These are phyloP conservation scores for Pichia sp. DNA, from an alignment of 1,139 yeast species.

Conservation along the genomic window DNA sequence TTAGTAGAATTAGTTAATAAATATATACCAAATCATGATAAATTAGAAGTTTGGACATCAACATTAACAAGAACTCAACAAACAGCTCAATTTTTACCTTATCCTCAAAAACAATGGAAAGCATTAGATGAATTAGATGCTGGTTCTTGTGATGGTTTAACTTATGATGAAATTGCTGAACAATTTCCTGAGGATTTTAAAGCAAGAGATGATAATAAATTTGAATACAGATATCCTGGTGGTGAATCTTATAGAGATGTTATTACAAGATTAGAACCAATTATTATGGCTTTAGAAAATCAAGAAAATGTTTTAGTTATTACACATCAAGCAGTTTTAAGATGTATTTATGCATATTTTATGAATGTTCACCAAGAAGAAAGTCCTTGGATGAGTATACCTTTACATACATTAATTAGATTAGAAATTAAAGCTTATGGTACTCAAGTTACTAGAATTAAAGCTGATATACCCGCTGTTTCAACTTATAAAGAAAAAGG, in stretches of 20 bases:
- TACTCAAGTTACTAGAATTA: conserved; percentile 80
- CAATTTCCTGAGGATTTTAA: conserved; percentile 89
- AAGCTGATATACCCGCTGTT: conserved; percentile 96
- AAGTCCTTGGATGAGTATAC: conserved; percentile 98
- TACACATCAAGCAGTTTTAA: conserved; percentile 94
- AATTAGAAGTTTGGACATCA: conserved; percentile 93
- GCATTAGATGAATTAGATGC: conserved; percentile 97
- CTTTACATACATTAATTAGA: conserved; percentile 88
- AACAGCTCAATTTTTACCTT: conserved; percentile 79
- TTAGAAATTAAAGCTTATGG: conserved; percentile 92
- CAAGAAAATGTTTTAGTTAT: conserved; percentile 94
- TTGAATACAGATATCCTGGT: conserved; percentile 91
- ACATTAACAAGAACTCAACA: conserved; percentile 89
- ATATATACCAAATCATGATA: conserved; percentile 59
- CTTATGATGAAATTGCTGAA: conserved; percentile 80
- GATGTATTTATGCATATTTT: conserved; percentile 95
- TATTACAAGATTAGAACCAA: conserved; percentile 89
- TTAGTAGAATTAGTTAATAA: conserved; percentile 72
- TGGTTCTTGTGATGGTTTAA: conserved; percentile 94
- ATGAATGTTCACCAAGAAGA: conserved; percentile 98
- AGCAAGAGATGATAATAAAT: conserved; percentile 93
- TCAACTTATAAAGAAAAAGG: conserved; percentile 95
- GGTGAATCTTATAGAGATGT: conserved; percentile 97
- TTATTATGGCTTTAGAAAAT: conserved; percentile 95
- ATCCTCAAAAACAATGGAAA: conserved; percentile 87